Base-by-base conservation (phyloP, 2,329 filamentous ascomycete genomes). In the Sporothrix mexicana region DNA sequence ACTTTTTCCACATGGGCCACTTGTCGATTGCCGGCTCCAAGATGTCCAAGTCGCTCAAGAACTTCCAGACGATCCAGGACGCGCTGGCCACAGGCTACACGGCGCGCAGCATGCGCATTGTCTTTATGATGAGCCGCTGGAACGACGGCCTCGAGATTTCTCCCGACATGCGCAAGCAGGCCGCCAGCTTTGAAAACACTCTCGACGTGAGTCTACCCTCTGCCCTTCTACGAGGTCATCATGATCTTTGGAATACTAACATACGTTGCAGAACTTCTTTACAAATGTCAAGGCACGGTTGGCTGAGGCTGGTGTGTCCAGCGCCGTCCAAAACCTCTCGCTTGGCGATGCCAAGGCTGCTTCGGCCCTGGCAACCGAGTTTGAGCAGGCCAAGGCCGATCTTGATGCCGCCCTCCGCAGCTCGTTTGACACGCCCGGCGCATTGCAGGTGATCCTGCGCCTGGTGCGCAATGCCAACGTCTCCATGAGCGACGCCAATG, bases 1-100 rank as follows among this genome's bases (percentile, higher is more conserved):
- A 93, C 81, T 93, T 93, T 80, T 78, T 93, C 20, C 91, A 93
- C 79, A 92, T 92, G 88, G 91, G 91, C 3, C 91, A 93, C 66
- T 72, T 79, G 73, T 76, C 74, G 7, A 76, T 77, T 72, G 74
- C 74, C 15, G 76, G 91, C 0, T 88, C 86, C 36, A 93, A 93
- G 80, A 93, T 93, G 91, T 90, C 88, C 69, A 93, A 93, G 81
- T 89, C 86, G 57, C 80, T 93, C 70, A 93, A 93, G 82, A 93
- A 93, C 80, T 93, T 92, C 79, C 92, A 89, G 0, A 92, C 91
- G 0, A 91, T 93, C 75, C 84, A 90, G 10, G 88, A 90, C 76
- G 90, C 90, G 0, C 81, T 93, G 2, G 82, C 84, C 2, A 83
- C 85, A 47, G 87, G 88, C 51, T 93, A 89, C 88, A 92, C 88